A percentile compares a stretch with the other conserved stretches of the same genome.
Conservation (phyloP, 2,329 filamentous ascomycete genomes). For the Seiridium cupressi region DNA sequence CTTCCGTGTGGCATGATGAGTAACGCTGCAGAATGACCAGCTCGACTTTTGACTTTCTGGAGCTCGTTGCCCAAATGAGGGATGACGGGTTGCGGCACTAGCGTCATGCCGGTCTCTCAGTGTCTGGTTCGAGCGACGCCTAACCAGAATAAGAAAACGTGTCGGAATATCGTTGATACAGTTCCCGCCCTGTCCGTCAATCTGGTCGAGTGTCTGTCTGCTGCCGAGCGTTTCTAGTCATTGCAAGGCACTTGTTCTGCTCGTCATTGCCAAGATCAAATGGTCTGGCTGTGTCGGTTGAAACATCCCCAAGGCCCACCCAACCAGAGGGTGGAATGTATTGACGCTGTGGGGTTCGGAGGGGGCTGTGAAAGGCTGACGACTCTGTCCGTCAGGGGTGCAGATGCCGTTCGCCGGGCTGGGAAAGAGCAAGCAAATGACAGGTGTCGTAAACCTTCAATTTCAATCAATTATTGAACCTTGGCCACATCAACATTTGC, state of each 20-base stretch:
- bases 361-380: background rate
- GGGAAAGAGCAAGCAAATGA: background rate
- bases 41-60: too few relatives aligned
- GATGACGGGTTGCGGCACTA: too few relatives aligned
- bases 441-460: conserved; percentile 4
- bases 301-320: background rate
- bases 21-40: background rate
- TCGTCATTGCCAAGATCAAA: background rate
- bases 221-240: too few relatives aligned
- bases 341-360: background rate
- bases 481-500: too few relatives aligned
- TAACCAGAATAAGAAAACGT: too few relatives aligned
- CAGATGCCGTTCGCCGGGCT: background rate
- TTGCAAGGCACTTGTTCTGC: too few relatives aligned
- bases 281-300: background rate
- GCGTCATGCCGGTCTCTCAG: too few relatives aligned
- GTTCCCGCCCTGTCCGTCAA: too few relatives aligned
- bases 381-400: background rate
- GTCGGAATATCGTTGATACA: too few relatives aligned
- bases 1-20: conserved; percentile 1
- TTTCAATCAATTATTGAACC: background rate
- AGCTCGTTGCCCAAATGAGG: too few relatives aligned
- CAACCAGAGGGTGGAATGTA: background rate
- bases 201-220: too few relatives aligned
- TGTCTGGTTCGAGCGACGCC: too few relatives aligned